Conservation (phyloP, 257 asterid species). For the Solanum piurae region DNA sequence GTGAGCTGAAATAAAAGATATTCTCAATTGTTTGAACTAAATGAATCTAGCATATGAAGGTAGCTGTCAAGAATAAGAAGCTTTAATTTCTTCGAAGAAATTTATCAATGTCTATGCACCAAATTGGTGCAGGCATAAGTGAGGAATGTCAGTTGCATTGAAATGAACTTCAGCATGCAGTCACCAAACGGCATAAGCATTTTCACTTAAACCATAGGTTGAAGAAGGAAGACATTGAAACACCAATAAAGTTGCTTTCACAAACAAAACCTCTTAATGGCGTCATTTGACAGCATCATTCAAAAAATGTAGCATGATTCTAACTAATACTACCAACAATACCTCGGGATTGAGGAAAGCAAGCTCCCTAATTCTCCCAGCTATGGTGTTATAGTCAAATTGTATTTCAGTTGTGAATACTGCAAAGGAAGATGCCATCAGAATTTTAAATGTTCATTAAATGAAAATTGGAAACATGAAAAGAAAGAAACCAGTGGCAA, state of each 20-base stretch:
- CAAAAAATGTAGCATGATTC: background rate
- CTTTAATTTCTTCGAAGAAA: background rate
- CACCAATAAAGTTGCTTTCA: background rate
- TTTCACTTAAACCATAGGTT: background rate
- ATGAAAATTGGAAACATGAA: background rate
- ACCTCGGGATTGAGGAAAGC: constrained; percentile 98
- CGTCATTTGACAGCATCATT: background rate
- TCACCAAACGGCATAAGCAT: background rate
- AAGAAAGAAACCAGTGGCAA: background rate
- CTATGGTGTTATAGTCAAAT: constrained; percentile 77
- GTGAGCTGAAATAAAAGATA: constrained; percentile 37
- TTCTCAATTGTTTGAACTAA: background rate
- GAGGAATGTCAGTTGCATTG: background rate
- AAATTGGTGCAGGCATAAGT: background rate
- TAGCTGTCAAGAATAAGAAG: background rate
- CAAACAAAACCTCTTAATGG: background rate
- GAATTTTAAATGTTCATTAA: background rate
- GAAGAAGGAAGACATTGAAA: background rate
- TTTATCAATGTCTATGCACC: background rate
- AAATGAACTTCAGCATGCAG: background rate
- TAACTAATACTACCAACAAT: constrained; percentile 1
- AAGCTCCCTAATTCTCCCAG: constrained; percentile 93
- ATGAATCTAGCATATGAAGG: background rate
- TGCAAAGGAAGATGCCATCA: constrained; percentile 23
- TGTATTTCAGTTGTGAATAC: constrained; percentile 75